Evolutionary conservation across 2,329 filamentous ascomycete species (phyloP).

Genomic region (Ceratocystis colombiana): DNA sequence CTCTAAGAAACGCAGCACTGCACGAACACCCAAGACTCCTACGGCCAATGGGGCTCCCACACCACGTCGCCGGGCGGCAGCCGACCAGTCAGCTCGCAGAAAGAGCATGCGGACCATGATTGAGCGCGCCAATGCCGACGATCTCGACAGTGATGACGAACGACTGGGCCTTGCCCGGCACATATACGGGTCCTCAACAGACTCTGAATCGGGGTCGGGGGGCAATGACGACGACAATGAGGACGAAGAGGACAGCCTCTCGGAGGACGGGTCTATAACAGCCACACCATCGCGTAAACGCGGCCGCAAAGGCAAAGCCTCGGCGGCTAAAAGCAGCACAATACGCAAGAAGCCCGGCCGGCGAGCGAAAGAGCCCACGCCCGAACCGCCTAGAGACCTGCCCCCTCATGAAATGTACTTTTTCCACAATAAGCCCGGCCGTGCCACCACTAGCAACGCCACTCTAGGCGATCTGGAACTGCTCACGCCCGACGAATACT

Average conservation of each 20-base stretch:
- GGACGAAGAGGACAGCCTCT: slow-evolving; percentile 30
- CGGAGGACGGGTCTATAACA: slow-evolving; percentile 37
- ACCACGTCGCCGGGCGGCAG: slow-evolving; percentile 56
- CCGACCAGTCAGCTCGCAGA: slow-evolving; percentile 73
- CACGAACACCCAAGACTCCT: slow-evolving; percentile 30
- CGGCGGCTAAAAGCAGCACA: slow-evolving; percentile 26
- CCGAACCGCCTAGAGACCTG: slow-evolving; percentile 70
- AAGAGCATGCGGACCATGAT: slow-evolving; percentile 74
- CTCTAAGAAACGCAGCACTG: slow-evolving; percentile 33
- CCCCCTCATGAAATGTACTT: slow-evolving; percentile 89
- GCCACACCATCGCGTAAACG: slow-evolving; percentile 39
- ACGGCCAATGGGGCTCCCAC: slow-evolving; percentile 37
- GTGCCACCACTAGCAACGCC: slow-evolving; percentile 76
- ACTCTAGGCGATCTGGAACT: slow-evolving; percentile 64
- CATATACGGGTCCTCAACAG: slow-evolving; percentile 45
- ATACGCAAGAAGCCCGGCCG: slow-evolving; percentile 29
- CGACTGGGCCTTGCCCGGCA: slow-evolving; percentile 58
- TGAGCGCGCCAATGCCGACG: slow-evolving; percentile 55
- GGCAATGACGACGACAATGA: slow-evolving; percentile 42
- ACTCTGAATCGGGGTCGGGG: slow-evolving; percentile 32
- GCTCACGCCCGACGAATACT: slow-evolving; percentile 88
- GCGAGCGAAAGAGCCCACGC: slow-evolving; percentile 51
- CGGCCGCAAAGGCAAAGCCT: slow-evolving; percentile 26
- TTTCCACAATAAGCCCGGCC: slow-evolving; percentile 75
- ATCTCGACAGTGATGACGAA: slow-evolving; percentile 60